These are phyloP conservation scores for Cicer chorassanicum DNA, from an alignment of 306 rosid genomes.

Conservation along the genomic window DNA sequence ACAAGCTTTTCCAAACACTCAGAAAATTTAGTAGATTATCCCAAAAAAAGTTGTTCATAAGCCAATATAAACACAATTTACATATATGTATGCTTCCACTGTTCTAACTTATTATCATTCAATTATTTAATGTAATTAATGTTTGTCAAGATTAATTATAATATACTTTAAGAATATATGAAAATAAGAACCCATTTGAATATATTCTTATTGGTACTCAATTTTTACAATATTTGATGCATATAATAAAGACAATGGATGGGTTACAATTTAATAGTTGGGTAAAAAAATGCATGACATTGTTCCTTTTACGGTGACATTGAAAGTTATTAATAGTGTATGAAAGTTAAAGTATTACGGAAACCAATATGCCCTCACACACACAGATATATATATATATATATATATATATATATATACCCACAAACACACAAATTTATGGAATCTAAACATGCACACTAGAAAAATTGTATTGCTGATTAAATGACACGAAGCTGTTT, in stretches of 20 bases:
- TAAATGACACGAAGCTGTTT: conserved; percentile 45
- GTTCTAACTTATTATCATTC: too few relatives aligned
- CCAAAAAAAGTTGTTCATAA: too few relatives aligned
- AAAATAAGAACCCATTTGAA: background rate
- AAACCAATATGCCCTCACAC: background rate
- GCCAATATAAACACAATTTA: too few relatives aligned
- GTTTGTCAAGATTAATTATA: background rate
- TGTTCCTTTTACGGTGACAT: background rate
- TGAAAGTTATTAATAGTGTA: background rate
- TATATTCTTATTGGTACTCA: background rate
- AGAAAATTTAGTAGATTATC: too few relatives aligned
- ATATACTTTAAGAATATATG: background rate
- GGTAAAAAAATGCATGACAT: background rate
- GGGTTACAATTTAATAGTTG: background rate
- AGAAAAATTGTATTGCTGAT: conserved; percentile 15
- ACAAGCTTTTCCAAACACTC: too few relatives aligned
- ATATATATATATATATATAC: too few relatives aligned
- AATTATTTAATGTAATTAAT: too few relatives aligned
- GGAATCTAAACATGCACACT: background rate
- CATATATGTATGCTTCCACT: too few relatives aligned
- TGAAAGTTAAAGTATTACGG: background rate
- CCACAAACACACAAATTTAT: background rate
- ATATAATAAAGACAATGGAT: background rate
- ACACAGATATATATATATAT: background rate
- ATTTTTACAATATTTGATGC: conserved; percentile 10